phyloP scores from a whole-genome alignment of 345 rosid species.

The Salix suchowensis region DNA sequence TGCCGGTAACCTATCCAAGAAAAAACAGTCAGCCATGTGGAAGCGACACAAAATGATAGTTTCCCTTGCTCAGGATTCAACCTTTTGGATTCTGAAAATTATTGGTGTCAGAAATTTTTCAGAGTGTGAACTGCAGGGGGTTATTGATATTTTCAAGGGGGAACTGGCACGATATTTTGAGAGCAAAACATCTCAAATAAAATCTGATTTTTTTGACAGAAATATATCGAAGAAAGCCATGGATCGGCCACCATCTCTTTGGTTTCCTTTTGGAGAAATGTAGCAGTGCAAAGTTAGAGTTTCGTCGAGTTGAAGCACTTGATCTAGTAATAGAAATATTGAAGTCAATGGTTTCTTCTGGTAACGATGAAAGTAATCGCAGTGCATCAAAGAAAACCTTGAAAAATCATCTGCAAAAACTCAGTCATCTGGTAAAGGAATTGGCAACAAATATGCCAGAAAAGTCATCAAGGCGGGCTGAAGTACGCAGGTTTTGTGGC shows the following conservation, averaged over 20 bases:
- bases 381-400: constrained; percentile 51
- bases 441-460: constrained; percentile 63
- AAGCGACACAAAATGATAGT: constrained; percentile 67
- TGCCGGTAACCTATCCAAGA: constrained; percentile 50
- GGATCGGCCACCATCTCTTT: constrained; percentile 60
- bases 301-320: constrained; percentile 75
- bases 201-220: constrained; percentile 74
- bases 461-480: constrained; percentile 59
- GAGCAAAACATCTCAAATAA: constrained; percentile 69
- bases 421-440: constrained; percentile 48
- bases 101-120: constrained; percentile 56
- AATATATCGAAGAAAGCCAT: constrained; percentile 65
- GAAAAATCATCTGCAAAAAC: constrained; percentile 44
- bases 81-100: constrained; percentile 74
- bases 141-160: constrained; percentile 45
- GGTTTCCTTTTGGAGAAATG: constrained; percentile 63
- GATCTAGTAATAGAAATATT: constrained; percentile 67
- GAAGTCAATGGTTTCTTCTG: constrained; percentile 42
- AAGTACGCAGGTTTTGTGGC: constrained; percentile 62
- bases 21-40: constrained; percentile 64
- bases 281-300: constrained; percentile 53
- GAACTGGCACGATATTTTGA: constrained; percentile 59
- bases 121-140: constrained; percentile 51
- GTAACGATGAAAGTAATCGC: constrained; percentile 26
- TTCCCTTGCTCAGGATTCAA: constrained; percentile 70